These are phyloP conservation scores for Herpetomonas muscarum DNA, from an alignment of 208 protist genomes.

Conservation along the genomic window DNA sequence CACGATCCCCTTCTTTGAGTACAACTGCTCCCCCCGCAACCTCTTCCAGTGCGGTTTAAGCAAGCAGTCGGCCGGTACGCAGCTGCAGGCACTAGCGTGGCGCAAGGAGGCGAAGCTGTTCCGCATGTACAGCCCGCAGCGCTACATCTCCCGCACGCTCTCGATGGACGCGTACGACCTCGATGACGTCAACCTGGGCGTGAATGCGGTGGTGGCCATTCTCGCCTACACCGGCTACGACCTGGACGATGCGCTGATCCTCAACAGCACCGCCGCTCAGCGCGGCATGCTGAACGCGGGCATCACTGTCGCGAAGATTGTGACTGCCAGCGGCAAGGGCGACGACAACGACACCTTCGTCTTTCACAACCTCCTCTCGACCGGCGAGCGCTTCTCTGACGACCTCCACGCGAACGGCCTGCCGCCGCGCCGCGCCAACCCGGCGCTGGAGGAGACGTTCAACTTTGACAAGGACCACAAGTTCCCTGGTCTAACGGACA, in stretches of 20 bases:
- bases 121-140: constrained; percentile 95
- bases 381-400: constrained; percentile 56
- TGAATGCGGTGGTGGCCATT: constrained; percentile 99
- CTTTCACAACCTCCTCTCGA: constrained; percentile 79
- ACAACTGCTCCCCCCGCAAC: constrained; percentile 99
- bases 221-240: constrained; percentile 99
- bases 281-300: constrained; percentile 97
- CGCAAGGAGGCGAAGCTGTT: constrained; percentile 99
- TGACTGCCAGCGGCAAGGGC: constrained; percentile 48
- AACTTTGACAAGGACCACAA: constrained; percentile 78
- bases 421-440: constrained; percentile 50
- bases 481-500: constrained; percentile 60
- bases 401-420: constrained; percentile 73
- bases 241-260: constrained; percentile 99
- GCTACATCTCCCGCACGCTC: constrained; percentile 92
- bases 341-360: constrained; percentile 60
- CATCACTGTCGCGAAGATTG: constrained; percentile 91
- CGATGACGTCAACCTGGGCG: constrained; percentile 97
- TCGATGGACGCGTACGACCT: constrained; percentile 93
- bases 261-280: constrained; percentile 98
- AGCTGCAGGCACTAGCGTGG: constrained; percentile 89
- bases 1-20: constrained; percentile 99
- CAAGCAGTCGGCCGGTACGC: constrained; percentile 99
- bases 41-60: constrained; percentile 99
- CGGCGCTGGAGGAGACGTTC: constrained; percentile 38